Percentiles rank a stretch among this genome's conserved stretches.
These are phyloP conservation scores for Veloporphyrellus conicus DNA, from an alignment of 1,284 basidiomycete genomes.

Conservation along the genomic window DNA sequence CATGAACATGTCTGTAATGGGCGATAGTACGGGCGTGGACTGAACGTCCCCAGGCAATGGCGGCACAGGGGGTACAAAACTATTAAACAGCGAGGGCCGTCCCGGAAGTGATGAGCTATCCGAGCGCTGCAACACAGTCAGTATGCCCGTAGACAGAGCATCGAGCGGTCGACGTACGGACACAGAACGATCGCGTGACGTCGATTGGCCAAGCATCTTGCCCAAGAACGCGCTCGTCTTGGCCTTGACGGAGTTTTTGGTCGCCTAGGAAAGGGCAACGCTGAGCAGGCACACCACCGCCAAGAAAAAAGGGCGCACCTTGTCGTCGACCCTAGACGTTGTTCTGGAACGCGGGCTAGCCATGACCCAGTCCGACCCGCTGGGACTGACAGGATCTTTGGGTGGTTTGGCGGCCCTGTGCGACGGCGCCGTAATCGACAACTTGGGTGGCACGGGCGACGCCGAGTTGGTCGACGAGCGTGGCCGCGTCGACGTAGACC, in stretches of 20 bases:
- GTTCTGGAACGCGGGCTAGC: conserved; percentile 40
- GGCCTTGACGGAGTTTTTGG: conserved; percentile 61
- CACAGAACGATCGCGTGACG: conserved; percentile 66
- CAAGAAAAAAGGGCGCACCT: conserved; percentile 34
- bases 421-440: conserved; percentile 29
- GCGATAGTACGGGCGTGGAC: conserved; percentile 36
- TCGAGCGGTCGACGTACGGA: conserved; percentile 47
- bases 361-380: conserved; percentile 52
- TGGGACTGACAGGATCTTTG: conserved; percentile 30
- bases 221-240: conserved; percentile 76
- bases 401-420: conserved; percentile 24
- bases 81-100: conserved; percentile 40
- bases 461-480: conserved; percentile 36
- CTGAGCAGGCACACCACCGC: not conserved
- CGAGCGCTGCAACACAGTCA: conserved; percentile 41
- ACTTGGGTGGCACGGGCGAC: conserved; percentile 24
- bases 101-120: conserved; percentile 17
- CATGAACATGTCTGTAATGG: conserved; percentile 52
- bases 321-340: conserved; percentile 44
- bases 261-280: conserved; percentile 32
- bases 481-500: conserved; percentile 24
- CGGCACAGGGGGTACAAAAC: conserved; percentile 66
- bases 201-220: conserved; percentile 66
- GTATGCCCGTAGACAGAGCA: conserved; percentile 4
- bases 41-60: conserved; percentile 54